Evolutionary conservation across 371 early-diverging fungal genomes (phyloP).

Genomic region (Haplosporangium sp.): DNA sequence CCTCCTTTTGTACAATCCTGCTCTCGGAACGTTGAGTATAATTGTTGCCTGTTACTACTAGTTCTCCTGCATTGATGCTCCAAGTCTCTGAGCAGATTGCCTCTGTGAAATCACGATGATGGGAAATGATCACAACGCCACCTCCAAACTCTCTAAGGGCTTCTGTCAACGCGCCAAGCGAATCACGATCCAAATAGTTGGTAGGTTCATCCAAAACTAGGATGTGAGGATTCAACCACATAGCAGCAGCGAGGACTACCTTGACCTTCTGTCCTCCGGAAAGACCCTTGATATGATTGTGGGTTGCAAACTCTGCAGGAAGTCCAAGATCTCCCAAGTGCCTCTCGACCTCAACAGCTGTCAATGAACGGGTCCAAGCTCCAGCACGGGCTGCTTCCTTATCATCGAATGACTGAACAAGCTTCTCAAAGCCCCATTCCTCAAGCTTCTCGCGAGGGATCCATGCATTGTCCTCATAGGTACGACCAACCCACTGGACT

Average conservation of each 20-base stretch:
- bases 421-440: constrained; percentile 76
- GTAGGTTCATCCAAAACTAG: constrained; percentile 93
- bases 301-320: constrained; percentile 80
- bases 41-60: constrained; percentile 55
- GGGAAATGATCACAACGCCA: constrained; percentile 83
- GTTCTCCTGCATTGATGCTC: constrained; percentile 79
- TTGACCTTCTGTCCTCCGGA: constrained; percentile 95
- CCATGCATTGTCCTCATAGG: constrained; percentile 78
- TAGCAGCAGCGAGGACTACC: constrained; percentile 87
- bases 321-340: constrained; percentile 78
- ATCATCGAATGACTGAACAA: constrained; percentile 74
- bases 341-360: constrained; percentile 76
- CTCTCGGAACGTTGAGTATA: constrained; percentile 41
- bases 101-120: constrained; percentile 81
- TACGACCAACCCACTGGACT: constrained; percentile 70
- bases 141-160: constrained; percentile 79
- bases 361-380: constrained; percentile 72
- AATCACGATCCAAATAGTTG: constrained; percentile 85
- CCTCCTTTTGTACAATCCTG: constrained; percentile 53
- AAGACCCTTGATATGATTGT: constrained; percentile 87
- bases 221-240: constrained; percentile 90
- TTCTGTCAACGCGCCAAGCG: constrained; percentile 77
- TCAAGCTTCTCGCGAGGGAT: constrained; percentile 77
- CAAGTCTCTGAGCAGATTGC: constrained; percentile 79
- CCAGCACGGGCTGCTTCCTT: constrained; percentile 75